Evolutionary conservation across 2,329 filamentous ascomycete species (phyloP), one percentile per base, ranked within the genome.

Genomic region (Trichoderma atrobrunneum): DNA sequence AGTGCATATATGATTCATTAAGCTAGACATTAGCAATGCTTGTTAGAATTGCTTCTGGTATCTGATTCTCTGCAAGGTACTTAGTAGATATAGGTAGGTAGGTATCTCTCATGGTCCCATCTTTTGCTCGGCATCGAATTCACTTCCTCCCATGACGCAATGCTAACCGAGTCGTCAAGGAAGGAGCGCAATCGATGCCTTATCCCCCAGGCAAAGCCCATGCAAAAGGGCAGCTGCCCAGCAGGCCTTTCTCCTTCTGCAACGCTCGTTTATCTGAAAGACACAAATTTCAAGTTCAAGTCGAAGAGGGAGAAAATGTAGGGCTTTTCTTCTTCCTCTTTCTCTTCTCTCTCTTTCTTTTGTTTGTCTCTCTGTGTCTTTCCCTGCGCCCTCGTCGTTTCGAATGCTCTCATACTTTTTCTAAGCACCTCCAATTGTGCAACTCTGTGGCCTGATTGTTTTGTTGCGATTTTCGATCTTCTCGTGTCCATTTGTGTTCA

Each of bases 1-100:
- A 48, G 18, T 48, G 18, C 39, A 48, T n/a, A 11, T n/a, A n/a
- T 3, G 1, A 34, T 14, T 43, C 18, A n/a, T 5, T n/a, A 48
- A 1, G 18, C 1, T 16, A 10, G n/a, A n/a, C 5, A n/a, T 16
- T 18, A 8, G 18, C 3, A 3, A 0, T 48, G 16, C 18, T 11
- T 48, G 6, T 16, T 39, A 48, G 8, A n/a, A 48, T 48, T 48
- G 8, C n/a, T 21, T n/a, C 8, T 21, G n/a, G 8, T 5, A 21
- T 48, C 43, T 11, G 43, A 21, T 12, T 21, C 4, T 12, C 43
- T 48, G 0, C 10, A 48, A 48, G 43, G 10, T 48, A 48, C 4
- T n/a, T n/a, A n/a, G n/a, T n/a, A n/a, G n/a, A n/a, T n/a, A n/a
- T n/a, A n/a, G n/a, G n/a, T 1, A 48, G 18, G 7, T 36, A 43